These are phyloP conservation scores for Botrytis fragariae DNA, from an alignment of 2,329 filamentous ascomycete species.

Conservation along the genomic window DNA sequence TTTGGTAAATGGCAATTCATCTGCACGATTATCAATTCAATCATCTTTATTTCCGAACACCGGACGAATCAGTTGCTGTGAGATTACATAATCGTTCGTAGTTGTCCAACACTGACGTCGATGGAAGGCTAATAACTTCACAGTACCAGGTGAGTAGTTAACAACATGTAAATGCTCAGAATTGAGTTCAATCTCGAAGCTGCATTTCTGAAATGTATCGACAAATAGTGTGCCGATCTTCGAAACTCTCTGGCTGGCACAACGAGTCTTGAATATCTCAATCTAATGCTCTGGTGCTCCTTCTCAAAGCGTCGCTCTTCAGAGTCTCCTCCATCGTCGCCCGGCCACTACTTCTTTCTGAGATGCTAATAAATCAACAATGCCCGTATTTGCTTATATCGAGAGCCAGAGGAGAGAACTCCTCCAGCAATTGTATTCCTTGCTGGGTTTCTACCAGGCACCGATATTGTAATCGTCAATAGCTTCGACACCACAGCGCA, in stretches of 20 bases:
- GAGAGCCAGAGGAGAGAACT: neutral
- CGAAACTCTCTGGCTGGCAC: neutral
- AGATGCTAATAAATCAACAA: neutral
- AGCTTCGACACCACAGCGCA: neutral
- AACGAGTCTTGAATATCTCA: neutral
- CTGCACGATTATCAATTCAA: slow-evolving; percentile 14
- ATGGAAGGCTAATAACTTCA: neutral
- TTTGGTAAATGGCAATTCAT: neutral
- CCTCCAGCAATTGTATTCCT: neutral
- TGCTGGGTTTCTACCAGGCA: neutral
- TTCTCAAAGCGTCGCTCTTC: neutral
- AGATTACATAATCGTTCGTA: neutral
- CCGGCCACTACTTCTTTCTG: neutral
- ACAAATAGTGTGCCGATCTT: too few relatives aligned
- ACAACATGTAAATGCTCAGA: neutral
- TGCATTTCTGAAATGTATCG: neutral
- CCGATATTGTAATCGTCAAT: neutral
- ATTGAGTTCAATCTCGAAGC: neutral
- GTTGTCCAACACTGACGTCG: neutral
- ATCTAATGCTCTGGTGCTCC: neutral
- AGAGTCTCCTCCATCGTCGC: neutral
- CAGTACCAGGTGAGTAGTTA: neutral
- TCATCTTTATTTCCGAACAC: neutral
- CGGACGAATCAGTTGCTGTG: neutral
- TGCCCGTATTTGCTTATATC: neutral